These are phyloP conservation scores for Cornus florida DNA, from an alignment of 148 eudicot species.

Conservation along the genomic window DNA sequence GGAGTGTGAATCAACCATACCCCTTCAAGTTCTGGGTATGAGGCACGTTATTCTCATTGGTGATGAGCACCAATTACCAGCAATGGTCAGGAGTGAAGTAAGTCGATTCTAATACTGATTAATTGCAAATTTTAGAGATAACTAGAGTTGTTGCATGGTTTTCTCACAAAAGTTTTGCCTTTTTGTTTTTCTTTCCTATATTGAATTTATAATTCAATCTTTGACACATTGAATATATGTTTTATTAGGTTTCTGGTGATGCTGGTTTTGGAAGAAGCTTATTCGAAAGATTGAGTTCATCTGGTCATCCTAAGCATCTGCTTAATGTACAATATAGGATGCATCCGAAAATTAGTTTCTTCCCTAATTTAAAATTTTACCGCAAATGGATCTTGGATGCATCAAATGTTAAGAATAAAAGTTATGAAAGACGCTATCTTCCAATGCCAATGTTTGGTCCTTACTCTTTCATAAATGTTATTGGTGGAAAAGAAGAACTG, in stretches of 20 bases:
- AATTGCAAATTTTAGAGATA: neutral
- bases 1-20: conserved; percentile 65
- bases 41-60: conserved; percentile 67
- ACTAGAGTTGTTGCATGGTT: neutral
- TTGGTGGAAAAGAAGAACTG: conserved; percentile 60
- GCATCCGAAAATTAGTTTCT: conserved; percentile 81
- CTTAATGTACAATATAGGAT: conserved; percentile 74
- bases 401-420: conserved; percentile 34
- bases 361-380: conserved; percentile 67
- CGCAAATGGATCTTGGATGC: conserved; percentile 56
- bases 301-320: conserved; percentile 64
- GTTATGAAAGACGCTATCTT: conserved; percentile 52
- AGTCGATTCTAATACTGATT: conserved; percentile 7
- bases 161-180: neutral
- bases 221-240: neutral
- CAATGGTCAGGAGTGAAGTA: conserved; percentile 65
- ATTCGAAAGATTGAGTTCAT: conserved; percentile 58
- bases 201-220: neutral
- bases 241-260: conserved; percentile 39
- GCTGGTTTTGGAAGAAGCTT: conserved; percentile 78
- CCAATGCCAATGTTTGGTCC: conserved; percentile 65
- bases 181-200: neutral
- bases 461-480: conserved; percentile 69
- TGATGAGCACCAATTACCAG: conserved; percentile 77
- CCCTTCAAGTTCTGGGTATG: conserved; percentile 61